Evolutionary conservation across 2,329 filamentous ascomycete genomes (phyloP), one percentile per base, ranked within the genome.

Genomic region (Microascus cirrosus): DNA sequence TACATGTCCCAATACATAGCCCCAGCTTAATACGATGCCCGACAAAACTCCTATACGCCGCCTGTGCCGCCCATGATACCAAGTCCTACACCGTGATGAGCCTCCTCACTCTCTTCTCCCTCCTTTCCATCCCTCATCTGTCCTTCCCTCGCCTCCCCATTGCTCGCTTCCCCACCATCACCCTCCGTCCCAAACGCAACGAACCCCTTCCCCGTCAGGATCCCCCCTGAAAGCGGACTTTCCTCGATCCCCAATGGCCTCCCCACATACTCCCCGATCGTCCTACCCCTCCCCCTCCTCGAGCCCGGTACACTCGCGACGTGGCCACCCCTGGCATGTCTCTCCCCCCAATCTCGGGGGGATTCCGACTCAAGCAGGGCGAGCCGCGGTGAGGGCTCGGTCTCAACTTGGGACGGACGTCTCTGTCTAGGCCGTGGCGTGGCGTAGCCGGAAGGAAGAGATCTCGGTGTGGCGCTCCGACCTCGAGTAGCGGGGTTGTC

Each of bases 341-440:
- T 58, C 36, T 65, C 62, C 32, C 64, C 64, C 62, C 65, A 69
- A 1, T 61, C 62, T 34, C 60, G 62, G 51, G 69, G 70, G 13
- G 42, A 55, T n/a, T 64, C 61, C 15, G 68, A 62, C 13, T 69
- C 67, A 0, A 71, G 68, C 3, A 62, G 62, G 2, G 60, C 53
- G 3, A 71, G 63, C 2, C 68, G 66, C 1, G 74, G 74, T 10
- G 73, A 75, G 0, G 75, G 75, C 59, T 76, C 74, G 1, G 74
- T 76, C 59, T 75, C 71, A 8, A 75, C 70, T n/a, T 74, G 62
- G 28, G 73, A 74, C 2, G 73, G 68, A 2, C 66, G 66, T 22
- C 66, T 62, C 54, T 63, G 62, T 2, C 62, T 53, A 61, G 70
- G 65, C 11, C 63, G 60, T 45, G 67, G 65, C 10, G 59, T 58